Conservation (phyloP, 2,329 filamentous ascomycete species). For the Blastomyces parvus region DNA sequence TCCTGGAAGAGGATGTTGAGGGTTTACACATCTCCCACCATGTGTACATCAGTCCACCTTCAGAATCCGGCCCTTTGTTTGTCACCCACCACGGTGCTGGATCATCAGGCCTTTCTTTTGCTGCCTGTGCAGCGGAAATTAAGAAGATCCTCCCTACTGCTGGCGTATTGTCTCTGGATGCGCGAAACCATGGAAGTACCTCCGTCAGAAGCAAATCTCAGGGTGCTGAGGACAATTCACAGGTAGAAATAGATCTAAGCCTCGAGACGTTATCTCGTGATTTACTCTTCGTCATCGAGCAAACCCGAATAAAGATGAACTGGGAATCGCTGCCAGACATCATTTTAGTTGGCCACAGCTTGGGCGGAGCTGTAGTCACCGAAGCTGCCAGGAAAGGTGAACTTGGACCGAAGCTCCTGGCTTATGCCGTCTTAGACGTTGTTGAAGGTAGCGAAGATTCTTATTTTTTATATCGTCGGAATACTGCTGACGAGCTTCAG, state of each 20-base stretch:
- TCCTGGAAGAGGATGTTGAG: slow-evolving; percentile 42
- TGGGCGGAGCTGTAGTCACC: slow-evolving; percentile 85
- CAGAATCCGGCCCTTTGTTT: slow-evolving; percentile 66
- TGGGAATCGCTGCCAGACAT: slow-evolving; percentile 67
- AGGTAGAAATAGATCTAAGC: slow-evolving; percentile 53
- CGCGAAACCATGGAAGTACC: slow-evolving; percentile 74
- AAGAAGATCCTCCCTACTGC: slow-evolving; percentile 66
- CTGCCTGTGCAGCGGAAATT: slow-evolving; percentile 67
- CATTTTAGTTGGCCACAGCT: slow-evolving; percentile 79
- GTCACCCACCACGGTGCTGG: slow-evolving; percentile 93
- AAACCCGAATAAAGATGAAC: slow-evolving; percentile 57
- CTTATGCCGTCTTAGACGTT: slow-evolving; percentile 85
- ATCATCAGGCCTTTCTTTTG: slow-evolving; percentile 87
- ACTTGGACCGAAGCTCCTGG: slow-evolving; percentile 61
- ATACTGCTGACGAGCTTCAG: slow-evolving; percentile 22
- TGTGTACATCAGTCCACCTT: slow-evolving; percentile 75
- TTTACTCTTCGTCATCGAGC: slow-evolving; percentile 57
- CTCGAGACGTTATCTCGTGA: slow-evolving; percentile 65
- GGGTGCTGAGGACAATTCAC: slow-evolving; percentile 22
- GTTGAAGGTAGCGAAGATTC: slow-evolving; percentile 56
- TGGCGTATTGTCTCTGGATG: slow-evolving; percentile 77
- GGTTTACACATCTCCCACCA: slow-evolving; percentile 56
- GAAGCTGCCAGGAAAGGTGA: slow-evolving; percentile 61
- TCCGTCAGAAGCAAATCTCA: slow-evolving; percentile 20
- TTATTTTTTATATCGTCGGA: not conserved